Evolutionary conservation across 306 rosid species (phyloP), one percentile per base, ranked within the genome.

Genomic region (Lagenaria siceraria): DNA sequence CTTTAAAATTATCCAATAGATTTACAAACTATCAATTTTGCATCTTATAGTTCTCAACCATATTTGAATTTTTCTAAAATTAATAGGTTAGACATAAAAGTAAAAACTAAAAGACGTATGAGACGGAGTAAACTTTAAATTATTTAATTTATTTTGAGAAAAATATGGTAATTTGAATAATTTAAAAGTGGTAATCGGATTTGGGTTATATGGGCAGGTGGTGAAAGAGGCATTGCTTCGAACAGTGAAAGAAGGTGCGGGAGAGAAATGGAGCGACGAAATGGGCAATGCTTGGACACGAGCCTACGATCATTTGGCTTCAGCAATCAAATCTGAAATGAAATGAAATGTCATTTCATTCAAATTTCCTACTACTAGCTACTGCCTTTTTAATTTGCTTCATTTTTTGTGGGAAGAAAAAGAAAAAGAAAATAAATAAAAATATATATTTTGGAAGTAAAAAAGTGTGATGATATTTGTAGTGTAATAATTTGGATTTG

Each of bases 221-320:
- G 85, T 79, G 77, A 79, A 82, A 82, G 82, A 79, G 21, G 80
- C 85, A 29, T 27, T 82, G 73, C 7, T 82, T 10, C 61, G 78
- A 56, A 82, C 85, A 36, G 49, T 82, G 18, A 74, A 75, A 58
- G 78, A 79, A 29, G 83, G 55, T 58, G 10, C 79, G 24, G 83
- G 83, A 69, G 83, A 82, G n/a, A 68, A 69, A 15, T 82, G 80
- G 85, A 35, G 64, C 33, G 78, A 82, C 1, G 78, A 79, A 53
- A 75, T 79, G 68, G 78, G 60, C 35, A 24, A 54, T 66, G 80
- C 83, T 1, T 82, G 83, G 85, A 78, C 66, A 29, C 48, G 36
- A 27, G 86, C 86, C 46, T 83, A 79, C 24, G 71, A 79, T 38
- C 80, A 83, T 10, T 68, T 83, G 80, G 83, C 86, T 83, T 55